A percentile compares a stretch with the other conserved stretches of the same genome.
phyloP scores from a whole-genome alignment of 2,329 filamentous ascomycete species.

The Scedosporium dehoogii region DNA sequence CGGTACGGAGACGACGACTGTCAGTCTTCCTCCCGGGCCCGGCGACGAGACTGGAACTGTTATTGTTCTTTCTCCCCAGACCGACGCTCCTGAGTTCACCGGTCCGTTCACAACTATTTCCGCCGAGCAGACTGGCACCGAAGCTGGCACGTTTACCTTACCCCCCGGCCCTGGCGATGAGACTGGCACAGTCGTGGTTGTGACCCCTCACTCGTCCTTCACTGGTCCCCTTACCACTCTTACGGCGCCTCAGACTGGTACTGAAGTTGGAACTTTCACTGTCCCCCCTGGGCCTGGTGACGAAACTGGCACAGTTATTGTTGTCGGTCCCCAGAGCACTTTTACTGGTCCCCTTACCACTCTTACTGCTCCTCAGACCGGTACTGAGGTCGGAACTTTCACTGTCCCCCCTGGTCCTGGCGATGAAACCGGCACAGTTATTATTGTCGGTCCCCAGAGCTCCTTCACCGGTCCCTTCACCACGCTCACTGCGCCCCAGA shows the following conservation, averaged over 20 bases:
- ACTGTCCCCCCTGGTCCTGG: neutral
- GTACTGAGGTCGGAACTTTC: neutral
- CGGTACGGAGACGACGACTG: neutral
- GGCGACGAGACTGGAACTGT: neutral
- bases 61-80: neutral
- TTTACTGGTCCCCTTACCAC: neutral
- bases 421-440: neutral
- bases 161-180: neutral
- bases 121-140: neutral
- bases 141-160: neutral
- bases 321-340: neutral
- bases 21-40: neutral
- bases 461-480: conserved; percentile 2
- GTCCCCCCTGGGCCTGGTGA: neutral
- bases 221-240: conserved; percentile 7
- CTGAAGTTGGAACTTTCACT: neutral
- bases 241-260: neutral
- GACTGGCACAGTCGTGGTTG: neutral
- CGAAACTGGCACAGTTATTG: neutral
- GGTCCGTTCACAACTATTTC: conserved; percentile 7
- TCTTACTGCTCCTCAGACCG: neutral
- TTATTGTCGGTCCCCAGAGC: neutral
- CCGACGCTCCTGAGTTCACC: neutral
- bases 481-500: conserved; percentile 4
- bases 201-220: neutral